These are phyloP conservation scores for Colletotrichum gloeosporioides DNA, from an alignment of 2,329 filamentous ascomycete species.

Conservation along the genomic window DNA sequence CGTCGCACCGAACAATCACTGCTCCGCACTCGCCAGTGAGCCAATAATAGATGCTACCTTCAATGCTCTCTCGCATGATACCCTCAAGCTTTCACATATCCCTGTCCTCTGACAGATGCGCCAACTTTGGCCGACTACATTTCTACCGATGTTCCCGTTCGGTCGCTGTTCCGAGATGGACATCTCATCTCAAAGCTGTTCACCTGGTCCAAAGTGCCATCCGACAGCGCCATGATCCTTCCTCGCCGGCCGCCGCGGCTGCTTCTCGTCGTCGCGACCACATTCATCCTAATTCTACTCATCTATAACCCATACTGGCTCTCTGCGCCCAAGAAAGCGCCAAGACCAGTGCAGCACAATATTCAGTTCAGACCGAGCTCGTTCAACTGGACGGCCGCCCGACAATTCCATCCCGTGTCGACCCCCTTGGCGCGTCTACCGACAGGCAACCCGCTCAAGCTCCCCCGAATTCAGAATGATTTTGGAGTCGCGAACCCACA, in stretches of 20 bases:
- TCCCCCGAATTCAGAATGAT: slow-evolving; percentile 39
- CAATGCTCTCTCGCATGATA: neutral
- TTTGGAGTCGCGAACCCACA: slow-evolving; percentile 42
- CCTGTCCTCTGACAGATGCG: neutral
- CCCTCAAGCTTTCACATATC: neutral
- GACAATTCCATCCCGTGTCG: slow-evolving; percentile 31
- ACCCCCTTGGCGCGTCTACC: slow-evolving; percentile 36
- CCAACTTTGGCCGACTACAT: neutral
- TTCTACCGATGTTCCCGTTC: neutral
- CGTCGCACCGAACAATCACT: neutral
- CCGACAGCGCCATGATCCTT: slow-evolving; percentile 24
- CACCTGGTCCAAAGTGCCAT: neutral
- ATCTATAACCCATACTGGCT: neutral
- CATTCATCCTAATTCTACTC: slow-evolving; percentile 15
- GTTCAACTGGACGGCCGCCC: slow-evolving; percentile 35
- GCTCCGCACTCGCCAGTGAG: neutral
- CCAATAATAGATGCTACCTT: neutral
- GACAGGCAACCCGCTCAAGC: slow-evolving; percentile 24
- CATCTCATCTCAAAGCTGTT: neutral
- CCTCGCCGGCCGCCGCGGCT: slow-evolving; percentile 28
- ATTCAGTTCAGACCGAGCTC: slow-evolving; percentile 27
- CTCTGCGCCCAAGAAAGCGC: neutral
- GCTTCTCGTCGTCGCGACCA: slow-evolving; percentile 21
- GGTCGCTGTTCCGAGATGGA: neutral
- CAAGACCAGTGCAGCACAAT: slow-evolving; percentile 11